phyloP scores from a whole-genome alignment of 306 rosid genomes.

The Prunus persica region DNA sequence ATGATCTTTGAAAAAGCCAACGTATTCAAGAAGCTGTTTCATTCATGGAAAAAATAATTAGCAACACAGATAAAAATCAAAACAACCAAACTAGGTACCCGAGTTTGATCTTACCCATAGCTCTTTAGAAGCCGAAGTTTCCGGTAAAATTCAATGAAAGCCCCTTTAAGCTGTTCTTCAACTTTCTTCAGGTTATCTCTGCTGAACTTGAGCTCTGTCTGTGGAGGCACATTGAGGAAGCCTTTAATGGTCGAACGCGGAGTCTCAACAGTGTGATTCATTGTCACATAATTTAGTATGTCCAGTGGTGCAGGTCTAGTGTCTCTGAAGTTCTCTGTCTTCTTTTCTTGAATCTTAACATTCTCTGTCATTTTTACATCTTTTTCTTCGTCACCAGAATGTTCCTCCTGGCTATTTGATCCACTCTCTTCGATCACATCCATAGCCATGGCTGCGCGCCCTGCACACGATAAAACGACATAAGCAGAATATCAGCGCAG shows the following conservation, averaged over 20 bases:
- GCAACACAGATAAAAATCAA: not conserved
- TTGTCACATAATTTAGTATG: slow-evolving; percentile 41
- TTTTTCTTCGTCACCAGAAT: slow-evolving; percentile 22
- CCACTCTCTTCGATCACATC: slow-evolving; percentile 45
- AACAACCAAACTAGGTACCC: not conserved
- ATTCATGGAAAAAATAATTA: not conserved
- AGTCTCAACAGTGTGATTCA: slow-evolving; percentile 52
- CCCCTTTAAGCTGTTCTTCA: slow-evolving; percentile 46
- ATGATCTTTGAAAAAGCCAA: slow-evolving; percentile 80
- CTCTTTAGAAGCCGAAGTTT: slow-evolving; percentile 68
- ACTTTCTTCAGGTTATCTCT: slow-evolving; percentile 48
- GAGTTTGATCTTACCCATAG: slow-evolving; percentile 33
- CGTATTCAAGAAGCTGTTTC: slow-evolving; percentile 56
- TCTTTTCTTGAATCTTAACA: slow-evolving; percentile 13
- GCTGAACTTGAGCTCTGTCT: slow-evolving; percentile 46
- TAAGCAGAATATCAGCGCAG: not conserved
- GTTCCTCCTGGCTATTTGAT: slow-evolving; percentile 24
- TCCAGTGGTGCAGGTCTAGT: slow-evolving; percentile 51
- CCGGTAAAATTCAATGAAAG: slow-evolving; percentile 55
- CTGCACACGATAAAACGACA: slow-evolving; percentile 22
- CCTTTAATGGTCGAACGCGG: slow-evolving; percentile 60
- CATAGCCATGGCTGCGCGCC: slow-evolving; percentile 32
- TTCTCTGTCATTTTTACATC: not conserved
- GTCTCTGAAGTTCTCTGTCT: slow-evolving; percentile 2
- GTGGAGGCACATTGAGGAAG: slow-evolving; percentile 36